Base-by-base conservation (phyloP, 805 yeast genomes). In the Metschnikowia baotianmanensis region DNA sequence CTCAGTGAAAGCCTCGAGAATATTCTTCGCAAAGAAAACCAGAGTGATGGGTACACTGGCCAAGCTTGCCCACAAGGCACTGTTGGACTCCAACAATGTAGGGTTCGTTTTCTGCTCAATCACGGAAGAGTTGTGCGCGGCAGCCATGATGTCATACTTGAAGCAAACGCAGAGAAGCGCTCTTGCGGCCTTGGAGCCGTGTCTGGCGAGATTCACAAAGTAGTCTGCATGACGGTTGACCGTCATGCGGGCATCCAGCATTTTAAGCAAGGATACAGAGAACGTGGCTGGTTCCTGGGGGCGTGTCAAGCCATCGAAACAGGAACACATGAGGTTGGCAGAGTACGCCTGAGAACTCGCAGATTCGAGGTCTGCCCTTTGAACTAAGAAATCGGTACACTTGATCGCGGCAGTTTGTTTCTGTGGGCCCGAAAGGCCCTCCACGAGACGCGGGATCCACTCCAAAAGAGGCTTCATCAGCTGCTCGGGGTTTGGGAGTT, bases 371-470 rank as follows among this genome's bases (percentile, higher is more conserved):
- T 11, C 16, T 15, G 44, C 50, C 5, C 44, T 39, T 19, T 42
- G 71, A 23, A 78, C 60, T 36, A 79, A 67, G 48, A 66, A 72
- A 34, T 71, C 65, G 9, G 81, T 74, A 4, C 78, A 58, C 37
- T 74, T 74, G 32, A 78, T 74, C 2, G 74, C 73, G 37, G 78
- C 69, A 30, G 77, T 77, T 26, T 77, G 77, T 36, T 65, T 65
- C 44, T 78, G 81, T 0, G 82, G 60, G 1, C 67, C 65, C 1
- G 71, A 56, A 25, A 82, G 57, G 2, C 80, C 62, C 12, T 60
- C 57, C 34, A 67, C 58, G 26, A 79, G 66, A 1, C 72, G 61
- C 17, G 60, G 55, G 25, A 78, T 72, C 90, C 90, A 83, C n/a
- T 66, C 59, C 3, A 77, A 52, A 41, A 79, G 47, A 52, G 78